phyloP scores from a whole-genome alignment of 1,284 basidiomycete genomes.

The Leccinum griseonigrum region DNA sequence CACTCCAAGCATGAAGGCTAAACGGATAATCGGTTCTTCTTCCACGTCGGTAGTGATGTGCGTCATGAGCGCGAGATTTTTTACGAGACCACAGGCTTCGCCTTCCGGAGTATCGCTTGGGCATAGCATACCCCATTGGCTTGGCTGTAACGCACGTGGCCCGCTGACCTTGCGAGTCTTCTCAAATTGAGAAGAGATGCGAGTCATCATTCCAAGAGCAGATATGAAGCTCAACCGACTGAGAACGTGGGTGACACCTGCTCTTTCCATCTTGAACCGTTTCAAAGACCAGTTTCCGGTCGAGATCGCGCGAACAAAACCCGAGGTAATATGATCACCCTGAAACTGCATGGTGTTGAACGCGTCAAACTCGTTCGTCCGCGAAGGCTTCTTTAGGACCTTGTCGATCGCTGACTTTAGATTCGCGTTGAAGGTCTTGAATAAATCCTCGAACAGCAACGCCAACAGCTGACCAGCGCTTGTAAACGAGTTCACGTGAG shows the following conservation, averaged over 20 bases:
- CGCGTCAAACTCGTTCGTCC: constrained; percentile 95
- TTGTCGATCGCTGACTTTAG: constrained; percentile 98
- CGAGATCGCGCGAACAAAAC: constrained; percentile 97
- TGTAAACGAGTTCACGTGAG: constrained; percentile 32
- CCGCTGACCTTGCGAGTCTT: constrained; percentile 99
- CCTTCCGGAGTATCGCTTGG: constrained; percentile 99
- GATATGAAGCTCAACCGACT: constrained; percentile 96
- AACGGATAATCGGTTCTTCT: constrained; percentile 88
- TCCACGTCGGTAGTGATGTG: constrained; percentile 99
- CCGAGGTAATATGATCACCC: constrained; percentile 93
- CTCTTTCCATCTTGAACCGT: constrained; percentile 99
- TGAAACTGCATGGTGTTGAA: constrained; percentile 93
- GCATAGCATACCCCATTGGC: constrained; percentile 99
- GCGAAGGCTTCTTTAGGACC: constrained; percentile 94
- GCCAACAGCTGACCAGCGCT: constrained; percentile 97
- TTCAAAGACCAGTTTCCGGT: constrained; percentile 99
- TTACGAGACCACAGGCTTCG: constrained; percentile 98
- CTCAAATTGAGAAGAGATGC: constrained; percentile 98
- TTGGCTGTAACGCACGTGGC: constrained; percentile 94
- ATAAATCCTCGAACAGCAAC: constrained; percentile 95
- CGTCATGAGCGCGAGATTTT: constrained; percentile 99
- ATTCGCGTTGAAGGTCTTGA: constrained; percentile 98
- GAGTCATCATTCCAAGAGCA: constrained; percentile 99
- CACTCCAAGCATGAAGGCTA: constrained; percentile 93
- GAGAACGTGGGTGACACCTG: constrained; percentile 97